These are phyloP conservation scores for Hemileia vastatrix DNA, from an alignment of 1,284 basidiomycete species.

Conservation along the genomic window DNA sequence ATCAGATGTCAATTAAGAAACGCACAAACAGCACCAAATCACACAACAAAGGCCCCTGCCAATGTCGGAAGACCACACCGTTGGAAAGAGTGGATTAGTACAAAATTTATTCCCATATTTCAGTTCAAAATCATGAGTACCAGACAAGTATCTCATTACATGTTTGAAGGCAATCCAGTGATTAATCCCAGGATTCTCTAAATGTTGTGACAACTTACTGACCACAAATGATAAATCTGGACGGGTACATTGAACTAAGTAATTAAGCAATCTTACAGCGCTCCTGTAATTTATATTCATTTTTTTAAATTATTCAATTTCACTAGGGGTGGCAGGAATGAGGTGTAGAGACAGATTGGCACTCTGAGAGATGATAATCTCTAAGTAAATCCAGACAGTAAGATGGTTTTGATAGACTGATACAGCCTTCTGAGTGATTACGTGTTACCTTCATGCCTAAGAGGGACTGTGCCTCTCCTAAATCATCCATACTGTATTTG, in stretches of 20 bases:
- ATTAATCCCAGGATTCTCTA: neutral
- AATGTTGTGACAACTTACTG: neutral
- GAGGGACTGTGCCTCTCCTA: neutral
- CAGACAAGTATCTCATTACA: too few species aligned
- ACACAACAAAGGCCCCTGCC: too few species aligned
- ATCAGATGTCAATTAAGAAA: too few species aligned
- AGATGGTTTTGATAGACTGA: too few species aligned
- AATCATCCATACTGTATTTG: neutral
- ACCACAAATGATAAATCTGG: neutral
- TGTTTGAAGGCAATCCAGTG: too few species aligned
- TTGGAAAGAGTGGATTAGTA: too few species aligned
- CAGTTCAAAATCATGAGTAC: too few species aligned
- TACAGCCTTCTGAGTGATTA: neutral
- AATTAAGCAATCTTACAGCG: neutral
- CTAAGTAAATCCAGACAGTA: too few species aligned
- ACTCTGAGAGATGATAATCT: neutral
- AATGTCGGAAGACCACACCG: too few species aligned
- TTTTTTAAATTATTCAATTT: neutral
- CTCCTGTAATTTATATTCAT: neutral
- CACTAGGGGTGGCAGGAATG: neutral
- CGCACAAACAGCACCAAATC: too few species aligned
- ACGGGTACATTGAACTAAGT: neutral
- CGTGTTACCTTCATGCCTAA: constrained; percentile 1
- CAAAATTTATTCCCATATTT: too few species aligned
- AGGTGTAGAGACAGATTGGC: neutral